Base-by-base conservation (phyloP, 495 filamentous ascomycete species). In the Daldinia loculata region DNA sequence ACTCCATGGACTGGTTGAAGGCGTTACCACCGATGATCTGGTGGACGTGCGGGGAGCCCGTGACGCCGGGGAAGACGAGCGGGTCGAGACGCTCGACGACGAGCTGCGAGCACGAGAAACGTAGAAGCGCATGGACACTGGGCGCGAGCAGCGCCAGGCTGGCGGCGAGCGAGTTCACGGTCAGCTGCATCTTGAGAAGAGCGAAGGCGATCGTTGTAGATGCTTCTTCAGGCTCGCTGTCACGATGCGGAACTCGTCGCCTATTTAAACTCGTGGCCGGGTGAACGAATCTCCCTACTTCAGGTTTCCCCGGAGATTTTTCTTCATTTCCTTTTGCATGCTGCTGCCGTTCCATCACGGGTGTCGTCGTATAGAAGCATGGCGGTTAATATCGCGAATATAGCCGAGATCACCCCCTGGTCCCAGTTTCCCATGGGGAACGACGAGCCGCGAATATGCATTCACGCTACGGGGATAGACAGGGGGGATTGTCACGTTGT, bases 1-100 rank as follows among this genome's bases (percentile, higher is more conserved):
- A 76, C 9, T 77, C 66, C 77, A 79, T 79, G 15, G 67, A 70
- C 12, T 56, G 34, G 30, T 76, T 72, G 60, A 79, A 78, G 50
- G 76, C 66, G 43, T 79, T 79, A 60, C 83, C 80, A 60, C 80
- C 81, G 53, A 83, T 80, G 27, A 83, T 76, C 67, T 83, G 81
- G 52, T 83, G 81, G 24, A 83, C 74, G 76, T 83, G 81, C 0
- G 81, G 79, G 29, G 78, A 76, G 9, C 74, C 79, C 3, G 56
- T 63, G 1, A 77, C 17, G 36, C 81, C 80, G 4, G 81, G 80
- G 57, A 74, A 76, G 61, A 83, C 81, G 3, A 83, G 67, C 3
- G 78, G 78, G 53, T 80, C 78, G 4, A 80, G 71, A 34, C 78
- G 71, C 64, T 80, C 74, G 27, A 75, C 70, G 17, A 78, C 76